A percentile compares a stretch with the other conserved stretches of the same genome.
These are phyloP conservation scores for Globisporangium spiculum DNA, from an alignment of 352 stramenopile genomes.

Conservation along the genomic window DNA sequence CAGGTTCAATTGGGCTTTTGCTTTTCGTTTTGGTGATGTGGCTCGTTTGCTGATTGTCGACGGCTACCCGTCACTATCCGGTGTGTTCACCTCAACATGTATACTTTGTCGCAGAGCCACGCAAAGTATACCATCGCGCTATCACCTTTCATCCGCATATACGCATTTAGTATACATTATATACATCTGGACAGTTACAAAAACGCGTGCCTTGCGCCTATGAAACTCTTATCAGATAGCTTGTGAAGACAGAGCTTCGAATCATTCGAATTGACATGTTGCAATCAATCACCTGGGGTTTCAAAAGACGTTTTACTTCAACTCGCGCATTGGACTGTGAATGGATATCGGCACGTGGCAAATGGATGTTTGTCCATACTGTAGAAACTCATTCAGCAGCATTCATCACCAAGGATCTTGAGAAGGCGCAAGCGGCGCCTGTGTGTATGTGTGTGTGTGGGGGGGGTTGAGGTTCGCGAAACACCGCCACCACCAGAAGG, in stretches of 20 bases:
- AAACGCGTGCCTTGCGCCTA: conserved; percentile 1
- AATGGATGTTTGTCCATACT: background rate
- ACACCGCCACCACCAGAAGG: background rate
- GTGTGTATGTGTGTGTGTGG: background rate
- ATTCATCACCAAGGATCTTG: background rate
- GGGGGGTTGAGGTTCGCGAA: background rate
- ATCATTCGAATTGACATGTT: too few relatives aligned
- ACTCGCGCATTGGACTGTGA: background rate
- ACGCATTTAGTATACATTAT: background rate
- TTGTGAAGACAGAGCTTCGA: too few relatives aligned
- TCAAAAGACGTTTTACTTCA: background rate
- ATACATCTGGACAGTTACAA: background rate
- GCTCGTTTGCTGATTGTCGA: background rate
- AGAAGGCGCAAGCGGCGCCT: background rate
- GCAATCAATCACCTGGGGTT: too few relatives aligned
- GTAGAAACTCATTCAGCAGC: too few relatives aligned
- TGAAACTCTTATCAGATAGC: background rate
- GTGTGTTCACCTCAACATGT: background rate
- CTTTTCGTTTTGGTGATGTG: background rate
- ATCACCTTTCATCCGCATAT: background rate
- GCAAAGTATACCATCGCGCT: background rate
- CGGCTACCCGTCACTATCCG: background rate
- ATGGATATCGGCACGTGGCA: background rate
- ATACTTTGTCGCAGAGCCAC: background rate
- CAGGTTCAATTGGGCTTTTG: background rate